A percentile compares a stretch with the other conserved stretches of the same genome.
Conservation (phyloP, 78 protist species). For the Speleostelium caveatum region DNA sequence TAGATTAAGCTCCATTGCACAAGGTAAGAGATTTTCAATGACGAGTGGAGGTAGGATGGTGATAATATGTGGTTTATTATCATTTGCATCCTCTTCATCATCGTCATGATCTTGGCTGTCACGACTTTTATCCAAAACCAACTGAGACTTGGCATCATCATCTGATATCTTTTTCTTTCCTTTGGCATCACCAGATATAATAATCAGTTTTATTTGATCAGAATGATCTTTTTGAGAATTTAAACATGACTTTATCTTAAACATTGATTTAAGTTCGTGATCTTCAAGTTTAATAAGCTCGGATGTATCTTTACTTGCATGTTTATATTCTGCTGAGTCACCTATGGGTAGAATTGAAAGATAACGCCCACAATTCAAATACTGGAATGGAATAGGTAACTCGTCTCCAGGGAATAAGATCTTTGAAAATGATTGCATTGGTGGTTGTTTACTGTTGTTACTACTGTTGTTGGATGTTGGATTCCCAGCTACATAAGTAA, state of each 20-base stretch:
- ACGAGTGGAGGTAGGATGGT: slow-evolving; percentile 50
- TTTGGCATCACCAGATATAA: not conserved
- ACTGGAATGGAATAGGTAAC: slow-evolving; percentile 41
- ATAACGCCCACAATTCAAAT: slow-evolving; percentile 13
- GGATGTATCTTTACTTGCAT: not conserved
- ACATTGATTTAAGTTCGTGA: slow-evolving; percentile 11
- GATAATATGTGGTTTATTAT: no score
- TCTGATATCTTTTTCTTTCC: not conserved
- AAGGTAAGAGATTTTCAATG: slow-evolving; percentile 63
- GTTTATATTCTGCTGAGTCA: slow-evolving; percentile 43
- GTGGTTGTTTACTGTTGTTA: no score
- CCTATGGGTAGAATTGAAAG: slow-evolving; percentile 54
- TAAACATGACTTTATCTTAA: slow-evolving; percentile 17
- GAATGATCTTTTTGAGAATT: no score
- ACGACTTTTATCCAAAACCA: no score
- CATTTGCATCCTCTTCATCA: no score
- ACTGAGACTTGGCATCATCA: no score
- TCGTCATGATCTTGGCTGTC: no score
- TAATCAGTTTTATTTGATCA: not conserved
- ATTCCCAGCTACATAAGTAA: no score
- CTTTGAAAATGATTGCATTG: no score
- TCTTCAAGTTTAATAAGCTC: slow-evolving; percentile 35
- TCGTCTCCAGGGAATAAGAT: slow-evolving; percentile 62
- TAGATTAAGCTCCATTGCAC: not conserved
- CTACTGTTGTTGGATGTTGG: no score